Evolutionary conservation across 2,329 filamentous ascomycete genomes (phyloP).

Genomic region (Exophiala mesophila): DNA sequence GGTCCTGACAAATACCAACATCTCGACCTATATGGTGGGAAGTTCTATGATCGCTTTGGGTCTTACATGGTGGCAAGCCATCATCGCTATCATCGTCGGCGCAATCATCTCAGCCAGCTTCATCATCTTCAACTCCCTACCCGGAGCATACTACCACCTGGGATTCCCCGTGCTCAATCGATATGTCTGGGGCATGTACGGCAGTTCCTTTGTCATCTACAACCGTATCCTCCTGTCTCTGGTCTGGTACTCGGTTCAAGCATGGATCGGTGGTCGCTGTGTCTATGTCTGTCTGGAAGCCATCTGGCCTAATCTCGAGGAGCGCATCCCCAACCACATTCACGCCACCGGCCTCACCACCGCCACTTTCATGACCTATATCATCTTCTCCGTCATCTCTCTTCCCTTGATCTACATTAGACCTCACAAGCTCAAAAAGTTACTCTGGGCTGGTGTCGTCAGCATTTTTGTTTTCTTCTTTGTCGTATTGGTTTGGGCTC

Average conservation of each 20-base stretch:
- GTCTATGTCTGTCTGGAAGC: slow-evolving; percentile 45
- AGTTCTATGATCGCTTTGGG: slow-evolving; percentile 45
- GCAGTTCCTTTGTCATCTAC: slow-evolving; percentile 79
- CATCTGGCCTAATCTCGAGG: slow-evolving; percentile 42
- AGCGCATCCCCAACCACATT: slow-evolving; percentile 39
- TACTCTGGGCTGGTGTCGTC: slow-evolving; percentile 40
- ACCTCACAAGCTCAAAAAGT: slow-evolving; percentile 41
- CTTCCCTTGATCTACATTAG: slow-evolving; percentile 44
- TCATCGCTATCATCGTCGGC: slow-evolving; percentile 82
- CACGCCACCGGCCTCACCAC: slow-evolving; percentile 34
- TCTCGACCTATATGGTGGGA: slow-evolving; percentile 31
- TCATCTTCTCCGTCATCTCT: slow-evolving; percentile 43
- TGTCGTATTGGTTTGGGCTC: slow-evolving; percentile 33
- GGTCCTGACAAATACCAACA: slow-evolving; percentile 44
- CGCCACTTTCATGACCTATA: slow-evolving; percentile 41
- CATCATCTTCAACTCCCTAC: slow-evolving; percentile 71
- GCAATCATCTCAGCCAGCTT: slow-evolving; percentile 55
- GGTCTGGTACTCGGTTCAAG: slow-evolving; percentile 51
- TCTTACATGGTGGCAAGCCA: slow-evolving; percentile 87
- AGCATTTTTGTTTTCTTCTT: slow-evolving; percentile 40
- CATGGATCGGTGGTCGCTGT: slow-evolving; percentile 43
- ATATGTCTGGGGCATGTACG: slow-evolving; percentile 78
- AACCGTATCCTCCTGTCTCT: slow-evolving; percentile 75
- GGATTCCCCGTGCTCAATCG: slow-evolving; percentile 78
- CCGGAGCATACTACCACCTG: slow-evolving; percentile 83